Percentiles rank a stretch among this genome's conserved stretches.
Evolutionary conservation across 2,329 filamentous ascomycete genomes (phyloP).

Genomic region (Colletotrichum brevisporum): DNA sequence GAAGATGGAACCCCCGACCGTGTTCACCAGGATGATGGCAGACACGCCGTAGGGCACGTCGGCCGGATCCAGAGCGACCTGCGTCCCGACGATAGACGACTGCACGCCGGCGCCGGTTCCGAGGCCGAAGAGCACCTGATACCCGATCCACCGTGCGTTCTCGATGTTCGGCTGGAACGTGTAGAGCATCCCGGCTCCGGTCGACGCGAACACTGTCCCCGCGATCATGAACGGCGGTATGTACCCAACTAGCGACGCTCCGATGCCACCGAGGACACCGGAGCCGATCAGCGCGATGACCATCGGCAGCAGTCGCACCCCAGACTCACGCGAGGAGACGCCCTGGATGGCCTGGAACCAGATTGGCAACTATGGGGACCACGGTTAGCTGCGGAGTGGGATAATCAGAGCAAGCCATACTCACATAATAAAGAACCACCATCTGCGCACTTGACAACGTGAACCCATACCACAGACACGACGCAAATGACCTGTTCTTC

Average conservation of each 20-base stretch:
- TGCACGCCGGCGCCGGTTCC: slow-evolving; percentile 23
- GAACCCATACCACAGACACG: slow-evolving; percentile 21
- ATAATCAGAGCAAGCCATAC: neutral
- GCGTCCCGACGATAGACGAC: slow-evolving; percentile 14
- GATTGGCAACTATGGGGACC: slow-evolving; percentile 50
- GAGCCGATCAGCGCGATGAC: slow-evolving; percentile 46
- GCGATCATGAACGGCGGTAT: slow-evolving; percentile 24
- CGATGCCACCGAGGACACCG: slow-evolving; percentile 10
- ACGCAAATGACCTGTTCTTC: slow-evolving; percentile 15
- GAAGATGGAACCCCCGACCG: slow-evolving; percentile 20
- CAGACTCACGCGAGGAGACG: slow-evolving; percentile 55
- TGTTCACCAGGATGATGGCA: slow-evolving; percentile 23
- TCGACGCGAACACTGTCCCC: slow-evolving; percentile 18
- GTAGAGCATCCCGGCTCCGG: slow-evolving; percentile 23
- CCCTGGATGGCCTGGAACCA: slow-evolving; percentile 63
- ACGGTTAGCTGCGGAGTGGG: no score
- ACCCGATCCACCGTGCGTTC: slow-evolving; percentile 31
- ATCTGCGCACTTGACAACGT: slow-evolving; percentile 13
- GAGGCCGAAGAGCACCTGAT: slow-evolving; percentile 30
- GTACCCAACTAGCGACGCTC: slow-evolving; percentile 25
- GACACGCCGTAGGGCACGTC: slow-evolving; percentile 17
- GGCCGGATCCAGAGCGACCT: slow-evolving; percentile 2
- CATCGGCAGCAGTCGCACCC: slow-evolving; percentile 56
- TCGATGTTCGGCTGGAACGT: slow-evolving; percentile 15
- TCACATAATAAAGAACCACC: slow-evolving; percentile 28